Evolutionary conservation across 2,329 filamentous ascomycete genomes (phyloP).

Genomic region (Ascochyta koolunga): DNA sequence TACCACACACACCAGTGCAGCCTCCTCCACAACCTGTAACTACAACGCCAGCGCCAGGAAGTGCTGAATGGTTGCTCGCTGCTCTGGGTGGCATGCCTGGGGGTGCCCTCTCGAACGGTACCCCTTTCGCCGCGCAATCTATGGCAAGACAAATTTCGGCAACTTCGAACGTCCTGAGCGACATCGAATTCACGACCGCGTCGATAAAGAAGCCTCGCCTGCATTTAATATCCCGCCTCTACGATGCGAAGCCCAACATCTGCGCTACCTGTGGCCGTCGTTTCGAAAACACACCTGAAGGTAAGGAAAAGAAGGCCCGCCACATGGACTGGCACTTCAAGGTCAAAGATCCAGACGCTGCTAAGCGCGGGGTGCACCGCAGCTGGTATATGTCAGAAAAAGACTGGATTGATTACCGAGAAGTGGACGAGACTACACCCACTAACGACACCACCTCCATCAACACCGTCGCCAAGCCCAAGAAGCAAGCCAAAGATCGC

Average conservation of each 20-base stretch:
- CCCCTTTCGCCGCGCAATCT: constrained; percentile 32
- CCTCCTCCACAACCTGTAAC: constrained; percentile 20
- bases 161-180: constrained; percentile 51
- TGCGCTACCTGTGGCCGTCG: constrained; percentile 91
- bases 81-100: constrained; percentile 36
- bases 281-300: constrained; percentile 77
- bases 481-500: constrained; percentile 65
- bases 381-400: constrained; percentile 95
- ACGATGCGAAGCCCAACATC: constrained; percentile 81
- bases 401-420: constrained; percentile 90
- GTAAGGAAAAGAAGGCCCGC: constrained; percentile 82
- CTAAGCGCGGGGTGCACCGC: constrained; percentile 84
- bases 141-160: constrained; percentile 38
- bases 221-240: constrained; percentile 74
- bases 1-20: constrained; percentile 26
- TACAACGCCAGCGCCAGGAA: constrained; percentile 25
- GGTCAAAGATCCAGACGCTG: constrained; percentile 85
- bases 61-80: constrained; percentile 42
- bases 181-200: constrained; percentile 66
- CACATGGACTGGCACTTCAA: constrained; percentile 99
- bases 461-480: constrained; percentile 47
- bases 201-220: constrained; percentile 79
- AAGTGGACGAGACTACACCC: constrained; percentile 70
- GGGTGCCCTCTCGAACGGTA: constrained; percentile 34
- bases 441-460: constrained; percentile 37